phyloP scores from a whole-genome alignment of 306 rosid species.

The Vicia sativa region DNA sequence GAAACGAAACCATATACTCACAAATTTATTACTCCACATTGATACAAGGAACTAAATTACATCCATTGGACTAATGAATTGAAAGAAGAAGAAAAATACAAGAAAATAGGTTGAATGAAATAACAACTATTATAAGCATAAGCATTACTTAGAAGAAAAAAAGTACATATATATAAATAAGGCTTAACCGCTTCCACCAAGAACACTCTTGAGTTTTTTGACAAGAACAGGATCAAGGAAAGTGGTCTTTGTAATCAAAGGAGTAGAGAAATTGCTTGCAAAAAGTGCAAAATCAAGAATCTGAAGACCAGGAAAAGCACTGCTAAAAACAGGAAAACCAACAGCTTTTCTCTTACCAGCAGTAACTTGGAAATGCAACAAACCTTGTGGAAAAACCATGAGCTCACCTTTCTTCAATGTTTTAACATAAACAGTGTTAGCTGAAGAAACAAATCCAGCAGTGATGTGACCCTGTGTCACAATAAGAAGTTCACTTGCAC shows the following conservation, averaged over 20 bases:
- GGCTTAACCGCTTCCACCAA: slow-evolving; percentile 64
- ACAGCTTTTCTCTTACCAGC: slow-evolving; percentile 45
- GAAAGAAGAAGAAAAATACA: slow-evolving; percentile 22
- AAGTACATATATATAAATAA: neutral
- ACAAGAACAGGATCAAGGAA: slow-evolving; percentile 69
- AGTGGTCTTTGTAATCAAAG: slow-evolving; percentile 53
- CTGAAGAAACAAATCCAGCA: slow-evolving; percentile 72
- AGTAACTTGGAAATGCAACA: slow-evolving; percentile 71
- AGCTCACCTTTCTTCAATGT: slow-evolving; percentile 63
- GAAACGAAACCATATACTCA: neutral
- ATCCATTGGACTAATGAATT: slow-evolving; percentile 21
- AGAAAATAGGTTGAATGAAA: neutral
- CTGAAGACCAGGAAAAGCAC: slow-evolving; percentile 87
- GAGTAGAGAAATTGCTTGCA: slow-evolving; percentile 59
- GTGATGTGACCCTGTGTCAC: slow-evolving; percentile 51
- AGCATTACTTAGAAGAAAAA: too few species aligned
- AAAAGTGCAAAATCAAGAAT: slow-evolving; percentile 77
- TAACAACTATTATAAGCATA: neutral
- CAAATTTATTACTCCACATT: slow-evolving; percentile 33
- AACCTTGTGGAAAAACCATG: slow-evolving; percentile 82
- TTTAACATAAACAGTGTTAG: slow-evolving; percentile 58
- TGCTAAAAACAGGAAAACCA: slow-evolving; percentile 57
- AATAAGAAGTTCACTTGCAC: slow-evolving; percentile 63
- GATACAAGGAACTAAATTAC: slow-evolving; percentile 33
- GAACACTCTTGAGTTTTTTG: slow-evolving; percentile 79